phyloP scores from a whole-genome alignment of 495 filamentous ascomycete species.

The Penicillium bialowiezense region DNA sequence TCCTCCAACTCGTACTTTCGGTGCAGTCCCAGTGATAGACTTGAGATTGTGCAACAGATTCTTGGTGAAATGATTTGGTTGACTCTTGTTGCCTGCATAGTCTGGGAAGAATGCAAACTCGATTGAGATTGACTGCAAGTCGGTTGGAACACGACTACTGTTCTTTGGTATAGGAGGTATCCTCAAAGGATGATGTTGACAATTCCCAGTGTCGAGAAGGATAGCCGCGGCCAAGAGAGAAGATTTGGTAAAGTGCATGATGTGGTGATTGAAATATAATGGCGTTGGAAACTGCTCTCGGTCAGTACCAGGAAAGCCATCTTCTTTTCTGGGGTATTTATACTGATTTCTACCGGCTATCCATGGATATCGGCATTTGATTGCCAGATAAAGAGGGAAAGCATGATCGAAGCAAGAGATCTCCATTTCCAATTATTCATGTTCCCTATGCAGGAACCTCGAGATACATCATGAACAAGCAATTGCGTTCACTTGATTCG shows the following conservation, averaged over 20 bases:
- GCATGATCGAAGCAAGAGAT: too few relatives aligned
- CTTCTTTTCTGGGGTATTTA: too few relatives aligned
- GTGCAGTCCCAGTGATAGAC: slow-evolving; percentile 9
- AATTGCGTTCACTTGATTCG: too few relatives aligned
- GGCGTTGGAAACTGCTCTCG: too few relatives aligned
- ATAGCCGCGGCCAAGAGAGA: neutral
- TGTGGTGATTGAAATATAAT: neutral
- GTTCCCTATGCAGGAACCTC: too few relatives aligned
- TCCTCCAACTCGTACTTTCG: slow-evolving; percentile 21
- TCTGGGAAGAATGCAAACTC: slow-evolving; percentile 26
- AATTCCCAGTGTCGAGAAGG: neutral
- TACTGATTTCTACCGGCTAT: too few relatives aligned
- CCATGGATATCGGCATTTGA: too few relatives aligned
- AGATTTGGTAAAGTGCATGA: neutral
- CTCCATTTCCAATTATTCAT: too few relatives aligned
- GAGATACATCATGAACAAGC: too few relatives aligned
- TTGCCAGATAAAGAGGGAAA: too few relatives aligned
- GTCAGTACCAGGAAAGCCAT: too few relatives aligned
- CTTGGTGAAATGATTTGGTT: slow-evolving; percentile 21
- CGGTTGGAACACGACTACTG: neutral
- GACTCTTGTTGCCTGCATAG: slow-evolving; percentile 23
- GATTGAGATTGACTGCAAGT: slow-evolving; percentile 21
- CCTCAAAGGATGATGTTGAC: neutral
- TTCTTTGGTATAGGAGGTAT: neutral
- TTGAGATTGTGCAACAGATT: slow-evolving; percentile 19